These are phyloP conservation scores for Paecilomyces dactylethromorphus DNA, from an alignment of 2,329 filamentous ascomycete species.

Conservation along the genomic window DNA sequence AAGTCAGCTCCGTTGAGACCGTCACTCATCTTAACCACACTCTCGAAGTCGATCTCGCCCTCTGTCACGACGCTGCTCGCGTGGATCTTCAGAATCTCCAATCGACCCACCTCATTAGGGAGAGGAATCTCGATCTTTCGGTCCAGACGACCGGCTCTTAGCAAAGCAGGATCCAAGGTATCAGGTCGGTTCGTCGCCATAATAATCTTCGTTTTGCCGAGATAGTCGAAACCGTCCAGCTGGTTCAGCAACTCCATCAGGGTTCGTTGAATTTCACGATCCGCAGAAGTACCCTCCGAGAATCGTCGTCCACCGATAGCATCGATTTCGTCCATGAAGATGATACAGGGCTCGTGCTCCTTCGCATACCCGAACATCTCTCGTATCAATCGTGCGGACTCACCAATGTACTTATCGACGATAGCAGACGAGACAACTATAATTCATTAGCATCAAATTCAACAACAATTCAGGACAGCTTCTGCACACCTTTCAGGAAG, in stretches of 20 bases:
- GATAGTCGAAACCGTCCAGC: slow-evolving; percentile 96
- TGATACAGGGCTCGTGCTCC: slow-evolving; percentile 98
- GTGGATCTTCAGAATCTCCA: slow-evolving; percentile 99
- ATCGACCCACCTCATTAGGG: slow-evolving; percentile 89
- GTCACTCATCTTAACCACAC: slow-evolving; percentile 99
- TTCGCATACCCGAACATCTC: slow-evolving; percentile 99
- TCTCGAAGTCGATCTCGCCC: slow-evolving; percentile 97
- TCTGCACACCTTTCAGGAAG: slow-evolving; percentile 77
- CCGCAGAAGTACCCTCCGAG: slow-evolving; percentile 93
- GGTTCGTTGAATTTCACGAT: slow-evolving; percentile 96
- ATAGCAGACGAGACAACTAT: slow-evolving; percentile 96
- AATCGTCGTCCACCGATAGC: slow-evolving; percentile 95
- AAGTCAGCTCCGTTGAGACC: slow-evolving; percentile 95
- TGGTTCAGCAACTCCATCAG: slow-evolving; percentile 99
- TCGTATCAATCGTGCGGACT: slow-evolving; percentile 91
- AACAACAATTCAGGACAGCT: background rate
- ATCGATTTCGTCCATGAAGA: slow-evolving; percentile 99
- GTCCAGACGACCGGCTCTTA: slow-evolving; percentile 70
- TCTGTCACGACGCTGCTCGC: slow-evolving; percentile 78
- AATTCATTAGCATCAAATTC: slow-evolving; percentile 5
- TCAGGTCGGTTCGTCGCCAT: slow-evolving; percentile 99
- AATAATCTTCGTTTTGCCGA: slow-evolving; percentile 99
- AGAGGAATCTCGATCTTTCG: slow-evolving; percentile 97
- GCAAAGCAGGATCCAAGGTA: slow-evolving; percentile 82
- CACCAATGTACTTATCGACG: slow-evolving; percentile 98